Percentiles rank a stretch among this genome's conserved stretches.
Conservation (phyloP, 1,284 basidiomycete species). For the Lentinus polychrous region DNA sequence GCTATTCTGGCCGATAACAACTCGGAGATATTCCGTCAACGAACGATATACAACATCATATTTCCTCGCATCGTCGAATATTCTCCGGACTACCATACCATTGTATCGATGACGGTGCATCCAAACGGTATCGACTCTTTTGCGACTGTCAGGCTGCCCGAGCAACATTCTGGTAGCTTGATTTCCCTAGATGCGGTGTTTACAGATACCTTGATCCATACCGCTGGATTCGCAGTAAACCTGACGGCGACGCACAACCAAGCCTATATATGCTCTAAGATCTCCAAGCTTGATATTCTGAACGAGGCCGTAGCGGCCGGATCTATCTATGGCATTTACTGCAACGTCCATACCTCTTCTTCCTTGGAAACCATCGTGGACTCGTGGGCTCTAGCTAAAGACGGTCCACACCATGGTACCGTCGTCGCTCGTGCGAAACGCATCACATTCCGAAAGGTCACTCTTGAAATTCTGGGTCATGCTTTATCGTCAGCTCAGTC, state of each 20-base stretch:
- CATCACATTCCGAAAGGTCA: constrained; percentile 50
- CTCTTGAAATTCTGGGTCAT: constrained; percentile 39
- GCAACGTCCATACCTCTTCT: constrained; percentile 36
- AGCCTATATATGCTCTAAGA: constrained; percentile 55
- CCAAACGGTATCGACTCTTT: constrained; percentile 44
- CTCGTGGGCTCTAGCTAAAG: constrained; percentile 31
- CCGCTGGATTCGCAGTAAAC: constrained; percentile 64
- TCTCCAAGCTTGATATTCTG: constrained; percentile 41
- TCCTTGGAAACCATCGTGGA: constrained; percentile 38
- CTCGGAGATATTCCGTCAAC: constrained; percentile 47
- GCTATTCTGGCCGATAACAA: constrained; percentile 23
- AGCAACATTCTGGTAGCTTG: constrained; percentile 27
- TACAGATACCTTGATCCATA: constrained; percentile 59
- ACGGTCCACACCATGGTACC: constrained; percentile 28
- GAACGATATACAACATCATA: constrained; percentile 54
- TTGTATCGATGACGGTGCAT: constrained; percentile 46
- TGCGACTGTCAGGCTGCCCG: constrained; percentile 40
- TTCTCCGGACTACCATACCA: constrained; percentile 46
- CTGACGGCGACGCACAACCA: constrained; percentile 41
- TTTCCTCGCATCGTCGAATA: constrained; percentile 69
- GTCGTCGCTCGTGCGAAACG: constrained; percentile 50
- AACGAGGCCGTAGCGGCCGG: constrained; percentile 34
- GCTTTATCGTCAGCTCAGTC: constrained; percentile 29
- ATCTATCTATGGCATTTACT: constrained; percentile 44
- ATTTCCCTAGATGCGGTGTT: constrained; percentile 41